A percentile compares a stretch with the other conserved stretches of the same genome.
These are phyloP conservation scores for Ajuga reptans DNA, from an alignment of 305 asterid species.

Conservation along the genomic window DNA sequence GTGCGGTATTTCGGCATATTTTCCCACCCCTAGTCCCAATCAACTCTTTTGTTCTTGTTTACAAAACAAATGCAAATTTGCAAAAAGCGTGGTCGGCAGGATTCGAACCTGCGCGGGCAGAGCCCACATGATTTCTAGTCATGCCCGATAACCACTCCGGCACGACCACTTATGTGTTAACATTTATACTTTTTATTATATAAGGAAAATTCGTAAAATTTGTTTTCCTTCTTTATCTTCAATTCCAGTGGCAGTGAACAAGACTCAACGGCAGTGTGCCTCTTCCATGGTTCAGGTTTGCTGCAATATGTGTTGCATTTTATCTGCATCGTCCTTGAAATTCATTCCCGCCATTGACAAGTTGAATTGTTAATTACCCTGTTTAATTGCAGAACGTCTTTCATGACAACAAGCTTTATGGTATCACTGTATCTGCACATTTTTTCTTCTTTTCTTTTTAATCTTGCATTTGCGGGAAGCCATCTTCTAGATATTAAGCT, in stretches of 20 bases:
- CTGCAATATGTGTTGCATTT: background rate
- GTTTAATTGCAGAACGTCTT: background rate
- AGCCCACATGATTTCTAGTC: conserved; percentile 99
- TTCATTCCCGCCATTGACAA: background rate
- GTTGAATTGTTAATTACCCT: background rate
- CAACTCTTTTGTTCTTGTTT: no score
- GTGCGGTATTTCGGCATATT: no score
- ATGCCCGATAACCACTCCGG: conserved; percentile 99
- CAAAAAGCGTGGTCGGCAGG: conserved; percentile 89
- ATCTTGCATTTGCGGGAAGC: background rate
- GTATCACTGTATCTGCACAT: background rate
- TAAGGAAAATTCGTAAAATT: no score
- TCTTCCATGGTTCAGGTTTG: conserved; percentile 27
- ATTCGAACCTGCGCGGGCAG: conserved; percentile 99
- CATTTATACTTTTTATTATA: no score
- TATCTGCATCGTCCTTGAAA: background rate
- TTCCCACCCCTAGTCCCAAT: no score
- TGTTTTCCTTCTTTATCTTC: background rate
- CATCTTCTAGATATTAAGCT: background rate
- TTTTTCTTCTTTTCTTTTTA: background rate
- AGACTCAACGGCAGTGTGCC: background rate
- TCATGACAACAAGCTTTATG: background rate
- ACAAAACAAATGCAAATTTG: no score
- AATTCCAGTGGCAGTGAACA: conserved; percentile 3
- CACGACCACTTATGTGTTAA: conserved; percentile 62